phyloP scores from a whole-genome alignment of 1,139 yeast genomes.

The Scheffersomyces lignicola region DNA sequence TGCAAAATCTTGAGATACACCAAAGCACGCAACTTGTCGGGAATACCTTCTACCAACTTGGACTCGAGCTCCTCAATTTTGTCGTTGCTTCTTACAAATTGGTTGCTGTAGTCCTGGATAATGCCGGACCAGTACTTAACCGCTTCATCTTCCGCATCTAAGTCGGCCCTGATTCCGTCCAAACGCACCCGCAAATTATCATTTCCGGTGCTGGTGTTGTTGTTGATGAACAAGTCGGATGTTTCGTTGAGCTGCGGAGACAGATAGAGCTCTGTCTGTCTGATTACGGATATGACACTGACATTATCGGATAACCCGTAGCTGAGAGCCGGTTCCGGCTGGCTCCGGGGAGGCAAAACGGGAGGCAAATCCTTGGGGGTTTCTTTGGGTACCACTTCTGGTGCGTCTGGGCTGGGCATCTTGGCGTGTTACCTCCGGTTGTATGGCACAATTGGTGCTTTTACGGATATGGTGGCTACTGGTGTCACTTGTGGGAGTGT shows the following conservation, averaged over 20 bases:
- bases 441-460: too few species aligned
- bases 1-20: conserved; percentile 37
- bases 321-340: neutral
- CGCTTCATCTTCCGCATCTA: conserved; percentile 9
- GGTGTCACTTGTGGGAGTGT: too few species aligned
- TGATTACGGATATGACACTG: conserved; percentile 28
- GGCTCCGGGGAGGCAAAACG: conserved; percentile 7
- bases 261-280: conserved; percentile 35
- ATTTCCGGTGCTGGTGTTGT: conserved; percentile 7
- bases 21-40: conserved; percentile 26
- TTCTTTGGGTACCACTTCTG: conserved; percentile 8
- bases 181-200: conserved; percentile 10
- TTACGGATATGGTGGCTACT: too few species aligned
- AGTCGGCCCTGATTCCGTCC: conserved; percentile 9
- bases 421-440: too few species aligned
- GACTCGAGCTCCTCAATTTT: conserved; percentile 24
- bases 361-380: conserved; percentile 2
- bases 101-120: conserved; percentile 22
- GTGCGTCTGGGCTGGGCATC: too few species aligned
- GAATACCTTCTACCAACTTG: conserved; percentile 34
- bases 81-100: conserved; percentile 17
- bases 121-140: conserved; percentile 25
- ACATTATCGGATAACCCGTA: conserved; percentile 18
- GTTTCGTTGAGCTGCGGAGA: conserved; percentile 38
- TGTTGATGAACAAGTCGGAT: conserved; percentile 28